Percentiles rank a stretch among this genome's conserved stretches.
Evolutionary conservation across 805 yeast species (phyloP).

Genomic region (Zygoascus ofunaensis): DNA sequence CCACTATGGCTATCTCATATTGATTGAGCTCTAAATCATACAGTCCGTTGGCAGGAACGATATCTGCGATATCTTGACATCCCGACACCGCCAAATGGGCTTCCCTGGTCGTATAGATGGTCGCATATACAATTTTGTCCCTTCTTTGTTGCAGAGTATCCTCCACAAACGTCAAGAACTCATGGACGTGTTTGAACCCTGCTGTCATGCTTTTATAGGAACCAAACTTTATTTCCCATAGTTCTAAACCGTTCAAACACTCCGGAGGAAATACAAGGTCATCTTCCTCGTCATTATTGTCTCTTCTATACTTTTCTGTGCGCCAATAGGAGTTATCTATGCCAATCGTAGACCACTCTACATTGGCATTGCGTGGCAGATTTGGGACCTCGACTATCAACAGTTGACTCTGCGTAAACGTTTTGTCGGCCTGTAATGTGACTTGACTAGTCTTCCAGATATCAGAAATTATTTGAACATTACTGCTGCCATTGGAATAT

Average conservation of each 20-base stretch:
- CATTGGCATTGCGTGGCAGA: constrained; percentile 23
- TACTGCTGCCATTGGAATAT: constrained; percentile 24
- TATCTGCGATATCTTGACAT: background rate
- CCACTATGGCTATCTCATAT: background rate
- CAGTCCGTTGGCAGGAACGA: background rate
- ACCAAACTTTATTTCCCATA: background rate
- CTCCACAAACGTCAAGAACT: background rate
- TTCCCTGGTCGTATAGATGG: background rate
- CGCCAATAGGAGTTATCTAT: constrained; percentile 6
- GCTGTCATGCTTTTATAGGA: background rate
- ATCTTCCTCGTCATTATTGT: constrained; percentile 7
- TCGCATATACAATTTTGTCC: background rate
- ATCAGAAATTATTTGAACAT: constrained; percentile 28
- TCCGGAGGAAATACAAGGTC: background rate
- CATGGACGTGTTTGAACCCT: background rate
- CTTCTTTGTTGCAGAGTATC: no score
- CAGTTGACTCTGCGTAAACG: constrained; percentile 3
- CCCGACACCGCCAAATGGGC: background rate
- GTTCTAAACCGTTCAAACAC: background rate
- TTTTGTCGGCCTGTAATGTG: background rate
- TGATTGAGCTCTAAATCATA: background rate
- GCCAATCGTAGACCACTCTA: constrained; percentile 24
- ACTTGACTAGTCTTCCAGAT: constrained; percentile 34
- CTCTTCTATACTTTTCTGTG: constrained; percentile 4
- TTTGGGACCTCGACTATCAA: constrained; percentile 16